Evolutionary conservation across 139 green algal genomes (phyloP), one percentile per base, ranked within the genome.

Genomic region (Picochlorum sp.): DNA sequence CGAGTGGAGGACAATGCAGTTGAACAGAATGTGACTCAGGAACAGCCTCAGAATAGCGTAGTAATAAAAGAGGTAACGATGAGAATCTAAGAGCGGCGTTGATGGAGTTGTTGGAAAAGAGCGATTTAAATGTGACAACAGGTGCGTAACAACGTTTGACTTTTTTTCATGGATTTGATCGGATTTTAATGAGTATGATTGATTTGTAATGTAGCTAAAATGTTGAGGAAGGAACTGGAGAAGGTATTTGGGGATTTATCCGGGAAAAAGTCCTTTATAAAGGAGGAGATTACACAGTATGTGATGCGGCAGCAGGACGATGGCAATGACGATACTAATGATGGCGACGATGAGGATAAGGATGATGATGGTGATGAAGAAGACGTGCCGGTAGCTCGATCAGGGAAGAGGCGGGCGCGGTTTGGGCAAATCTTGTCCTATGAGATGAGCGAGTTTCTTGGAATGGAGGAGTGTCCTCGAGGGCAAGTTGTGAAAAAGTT

Each of bases 401-500:
- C 15, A 34, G 23, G 51, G 32, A 63, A 41, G 61, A 65, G 41
- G 32, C 18, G 16, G 32, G 57, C 49, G 50, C 16, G 21, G 16
- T 54, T 68, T 23, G 50, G 49, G 21, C 69, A 45, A 23, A 16
- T 62, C 13, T 67, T 90, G 41, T 87, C 78, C 1, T 57, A 77
- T 45, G 70, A 62, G 3, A 62, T 91, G 70, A 54, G 66, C 26
- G 67, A 55, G 9, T 87, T 90, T 55, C 30, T 89, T 26, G 84
- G 82, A 3, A 73, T 63, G 45, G 78, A 86, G 66, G 70, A 23
- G 4, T 71, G 86, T 72, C 32, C 69, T 28, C n/a, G 37, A 9
- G 11, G 45, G 15, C 67, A 80, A 67, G 85, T 95, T 16, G 83
- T 92, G 3, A 92, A 92, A 69, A 61, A 58, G 16, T 66, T 95